These are phyloP conservation scores for Botrytis cinerea DNA, from an alignment of 2,329 filamentous ascomycete genomes.

Conservation along the genomic window DNA sequence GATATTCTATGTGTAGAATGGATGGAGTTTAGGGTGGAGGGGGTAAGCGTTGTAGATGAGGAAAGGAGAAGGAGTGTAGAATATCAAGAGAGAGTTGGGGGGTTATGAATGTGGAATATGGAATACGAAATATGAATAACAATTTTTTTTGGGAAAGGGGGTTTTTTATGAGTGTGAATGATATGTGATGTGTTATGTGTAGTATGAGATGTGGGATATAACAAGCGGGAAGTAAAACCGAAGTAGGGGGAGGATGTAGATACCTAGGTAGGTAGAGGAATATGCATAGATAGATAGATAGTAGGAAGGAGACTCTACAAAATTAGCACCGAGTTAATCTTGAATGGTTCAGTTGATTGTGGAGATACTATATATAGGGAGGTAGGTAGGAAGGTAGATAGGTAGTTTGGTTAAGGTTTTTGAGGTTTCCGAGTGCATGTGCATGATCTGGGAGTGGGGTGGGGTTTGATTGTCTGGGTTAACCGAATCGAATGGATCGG, in stretches of 20 bases:
- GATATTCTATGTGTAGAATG: constrained; percentile 3
- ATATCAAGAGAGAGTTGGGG: background rate
- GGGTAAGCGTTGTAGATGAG: background rate
- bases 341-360: background rate
- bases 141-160: background rate
- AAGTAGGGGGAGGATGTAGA: background rate
- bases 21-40: background rate
- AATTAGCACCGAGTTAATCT: background rate
- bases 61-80: background rate
- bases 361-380: background rate
- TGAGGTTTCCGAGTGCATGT: background rate
- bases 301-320: background rate
- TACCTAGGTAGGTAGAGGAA: background rate
- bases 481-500: background rate
- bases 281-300: background rate
- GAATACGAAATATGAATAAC: constrained; percentile 13
- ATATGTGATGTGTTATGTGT: background rate
- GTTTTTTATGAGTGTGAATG: background rate
- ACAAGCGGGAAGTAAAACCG: background rate
- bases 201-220: background rate
- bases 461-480: background rate
- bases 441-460: background rate
- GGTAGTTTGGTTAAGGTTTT: background rate
- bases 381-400: background rate
- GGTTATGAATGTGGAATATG: background rate